These are phyloP conservation scores for Mortierella sp. DNA, from an alignment of 371 early-diverging fungal species.

Conservation along the genomic window DNA sequence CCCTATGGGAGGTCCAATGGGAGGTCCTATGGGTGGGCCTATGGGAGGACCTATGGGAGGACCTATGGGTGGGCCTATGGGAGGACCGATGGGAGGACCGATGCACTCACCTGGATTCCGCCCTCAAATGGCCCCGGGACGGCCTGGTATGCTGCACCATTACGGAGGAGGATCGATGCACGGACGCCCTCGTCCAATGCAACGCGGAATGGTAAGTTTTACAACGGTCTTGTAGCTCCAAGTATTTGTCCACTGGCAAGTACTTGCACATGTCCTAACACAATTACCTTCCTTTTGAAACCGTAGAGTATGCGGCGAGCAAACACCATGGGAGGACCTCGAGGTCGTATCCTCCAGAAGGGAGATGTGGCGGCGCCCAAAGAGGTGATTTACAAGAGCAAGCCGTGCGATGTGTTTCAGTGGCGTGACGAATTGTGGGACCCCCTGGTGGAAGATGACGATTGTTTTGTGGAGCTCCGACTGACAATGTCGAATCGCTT, in stretches of 20 bases:
- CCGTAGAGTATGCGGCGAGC: constrained; percentile 50
- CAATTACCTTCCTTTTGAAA: not conserved
- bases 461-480: constrained; percentile 44
- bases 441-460: constrained; percentile 55
- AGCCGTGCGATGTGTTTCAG: constrained; percentile 56
- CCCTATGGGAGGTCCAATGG: constrained; percentile 37
- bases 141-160: constrained; percentile 34
- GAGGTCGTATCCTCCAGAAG: constrained; percentile 21
- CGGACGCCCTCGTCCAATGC: constrained; percentile 31
- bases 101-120: constrained; percentile 31
- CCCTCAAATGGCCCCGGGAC: constrained; percentile 21
- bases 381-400: constrained; percentile 53
- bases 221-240: no score
- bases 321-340: constrained; percentile 32
- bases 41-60: constrained; percentile 20
- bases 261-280: not conserved
- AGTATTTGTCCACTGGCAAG: not conserved
- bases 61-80: constrained; percentile 13
- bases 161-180: constrained; percentile 12
- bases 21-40: constrained; percentile 13
- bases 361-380: constrained; percentile 38
- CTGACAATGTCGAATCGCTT: constrained; percentile 52
- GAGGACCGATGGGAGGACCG: constrained; percentile 14
- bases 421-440: constrained; percentile 58
- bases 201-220: constrained; percentile 32